These are phyloP conservation scores for Candida adriatica DNA, from an alignment of 805 yeast genomes.

Conservation along the genomic window DNA sequence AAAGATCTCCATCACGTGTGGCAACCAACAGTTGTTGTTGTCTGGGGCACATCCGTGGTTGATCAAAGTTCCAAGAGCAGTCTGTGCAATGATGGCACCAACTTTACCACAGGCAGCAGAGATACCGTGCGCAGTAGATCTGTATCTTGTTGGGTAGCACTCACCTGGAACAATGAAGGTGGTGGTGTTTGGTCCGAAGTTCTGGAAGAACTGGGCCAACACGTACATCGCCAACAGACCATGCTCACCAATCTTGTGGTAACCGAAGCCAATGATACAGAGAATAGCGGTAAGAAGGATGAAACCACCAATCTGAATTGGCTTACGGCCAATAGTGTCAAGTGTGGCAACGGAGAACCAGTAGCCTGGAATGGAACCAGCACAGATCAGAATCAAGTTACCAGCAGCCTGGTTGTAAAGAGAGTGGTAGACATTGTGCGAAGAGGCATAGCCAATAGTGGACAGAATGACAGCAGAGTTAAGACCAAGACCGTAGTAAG, in stretches of 20 bases:
- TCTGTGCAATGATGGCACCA: constrained; percentile 90
- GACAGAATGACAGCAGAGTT: constrained; percentile 74
- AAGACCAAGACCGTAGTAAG: constrained; percentile 82
- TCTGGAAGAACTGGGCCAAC: constrained; percentile 79
- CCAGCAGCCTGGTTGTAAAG: constrained; percentile 82
- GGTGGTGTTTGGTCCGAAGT: constrained; percentile 91
- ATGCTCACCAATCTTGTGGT: constrained; percentile 56
- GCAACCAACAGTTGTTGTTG: constrained; percentile 64
- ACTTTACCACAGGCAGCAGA: constrained; percentile 90
- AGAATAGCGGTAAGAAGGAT: constrained; percentile 61
- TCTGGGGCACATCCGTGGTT: constrained; percentile 67
- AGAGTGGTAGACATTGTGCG: constrained; percentile 59
- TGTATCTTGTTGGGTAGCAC: constrained; percentile 87
- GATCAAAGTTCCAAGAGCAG: constrained; percentile 76
- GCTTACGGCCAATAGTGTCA: constrained; percentile 79
- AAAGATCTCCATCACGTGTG: constrained; percentile 90
- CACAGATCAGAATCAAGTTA: constrained; percentile 87
- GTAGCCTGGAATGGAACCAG: constrained; percentile 93
- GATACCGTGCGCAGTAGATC: constrained; percentile 93
- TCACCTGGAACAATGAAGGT: constrained; percentile 91
- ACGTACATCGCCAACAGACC: constrained; percentile 75
- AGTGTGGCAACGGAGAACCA: constrained; percentile 79
- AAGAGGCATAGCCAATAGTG: constrained; percentile 79
- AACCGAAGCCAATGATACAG: constrained; percentile 79
- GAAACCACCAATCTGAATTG: constrained; percentile 76